Percentiles rank a stretch among this genome's conserved stretches.
Conservation (phyloP, 2,329 filamentous ascomycete species). For the Fusarium illudens region DNA sequence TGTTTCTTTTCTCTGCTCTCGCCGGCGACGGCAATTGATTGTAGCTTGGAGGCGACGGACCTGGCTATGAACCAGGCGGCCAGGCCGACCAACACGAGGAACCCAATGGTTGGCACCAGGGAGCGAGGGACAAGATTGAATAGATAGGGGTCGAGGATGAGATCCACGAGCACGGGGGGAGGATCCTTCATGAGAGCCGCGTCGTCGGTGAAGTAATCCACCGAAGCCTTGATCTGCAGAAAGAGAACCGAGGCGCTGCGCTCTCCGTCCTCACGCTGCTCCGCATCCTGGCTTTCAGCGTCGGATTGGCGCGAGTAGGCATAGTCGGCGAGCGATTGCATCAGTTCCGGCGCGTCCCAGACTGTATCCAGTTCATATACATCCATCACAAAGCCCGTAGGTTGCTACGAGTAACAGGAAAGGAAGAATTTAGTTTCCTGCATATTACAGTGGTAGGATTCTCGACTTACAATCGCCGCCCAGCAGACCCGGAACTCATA, state of each 20-base stretch:
- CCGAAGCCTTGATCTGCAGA: conserved; percentile 77
- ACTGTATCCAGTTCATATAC: conserved; percentile 69
- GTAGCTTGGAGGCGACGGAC: conserved; percentile 42
- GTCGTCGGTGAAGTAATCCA: conserved; percentile 86
- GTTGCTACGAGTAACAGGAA: conserved; percentile 69
- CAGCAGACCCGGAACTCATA: conserved; percentile 96
- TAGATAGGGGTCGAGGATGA: conserved; percentile 87
- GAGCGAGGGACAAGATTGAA: conserved; percentile 82
- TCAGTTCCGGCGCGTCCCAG: conserved; percentile 68
- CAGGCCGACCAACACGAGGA: conserved; percentile 70
- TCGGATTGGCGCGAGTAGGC: conserved; percentile 59
- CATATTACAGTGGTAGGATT: not conserved
- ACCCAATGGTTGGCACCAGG: conserved; percentile 74
- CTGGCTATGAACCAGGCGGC: conserved; percentile 55
- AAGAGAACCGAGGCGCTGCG: conserved; percentile 67
- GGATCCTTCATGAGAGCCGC: conserved; percentile 77
- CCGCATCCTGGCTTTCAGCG: conserved; percentile 27
- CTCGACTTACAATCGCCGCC: conserved; percentile 80
- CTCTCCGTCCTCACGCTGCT: conserved; percentile 14
- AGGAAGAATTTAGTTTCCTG: conserved; percentile 12
- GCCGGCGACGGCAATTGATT: conserved; percentile 38
- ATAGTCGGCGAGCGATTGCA: conserved; percentile 71
- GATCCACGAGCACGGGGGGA: conserved; percentile 78
- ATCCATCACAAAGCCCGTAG: conserved; percentile 78
- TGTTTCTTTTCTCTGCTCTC: conserved; percentile 49